phyloP scores from a whole-genome alignment of 2,329 filamentous ascomycete species.

The Hawksworthiomyces lignivorus region DNA sequence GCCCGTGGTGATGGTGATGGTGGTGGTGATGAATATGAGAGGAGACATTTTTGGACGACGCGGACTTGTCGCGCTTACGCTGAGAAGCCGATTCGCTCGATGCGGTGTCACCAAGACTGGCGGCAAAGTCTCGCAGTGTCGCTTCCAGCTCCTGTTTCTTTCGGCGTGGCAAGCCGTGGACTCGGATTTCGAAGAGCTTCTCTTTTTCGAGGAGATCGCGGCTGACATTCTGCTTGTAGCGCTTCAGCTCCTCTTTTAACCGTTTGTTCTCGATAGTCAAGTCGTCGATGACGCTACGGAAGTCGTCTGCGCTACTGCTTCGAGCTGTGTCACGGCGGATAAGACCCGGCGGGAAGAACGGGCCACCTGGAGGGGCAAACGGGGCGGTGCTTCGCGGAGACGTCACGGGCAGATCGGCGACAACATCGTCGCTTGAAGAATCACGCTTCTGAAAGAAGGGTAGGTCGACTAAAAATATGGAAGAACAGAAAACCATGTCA shows the following conservation, averaged over 20 bases:
- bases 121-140: slow-evolving; percentile 62
- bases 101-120: slow-evolving; percentile 43
- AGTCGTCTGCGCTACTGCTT: slow-evolving; percentile 64
- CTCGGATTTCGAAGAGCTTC: slow-evolving; percentile 74
- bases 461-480: slow-evolving; percentile 47
- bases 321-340: slow-evolving; percentile 24
- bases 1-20: not conserved
- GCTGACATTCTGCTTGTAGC: slow-evolving; percentile 56
- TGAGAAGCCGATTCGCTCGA: slow-evolving; percentile 33
- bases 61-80: slow-evolving; percentile 35
- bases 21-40: slow-evolving; percentile 21
- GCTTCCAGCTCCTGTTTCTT: slow-evolving; percentile 74
- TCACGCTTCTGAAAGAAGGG: slow-evolving; percentile 49
- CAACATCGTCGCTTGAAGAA: slow-evolving; percentile 37
- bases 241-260: slow-evolving; percentile 63
- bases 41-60: slow-evolving; percentile 19
- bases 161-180: slow-evolving; percentile 62
- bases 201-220: slow-evolving; percentile 63
- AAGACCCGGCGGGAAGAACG: slow-evolving; percentile 7
- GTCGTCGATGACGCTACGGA: slow-evolving; percentile 78
- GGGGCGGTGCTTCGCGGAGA: slow-evolving; percentile 10
- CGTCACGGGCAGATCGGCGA: slow-evolving; percentile 19
- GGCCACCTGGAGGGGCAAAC: not conserved
- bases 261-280: slow-evolving; percentile 77
- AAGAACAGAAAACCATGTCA: no score